Conservation (phyloP, 192 early-diverging fungal genomes). For the Coemansia sp. region DNA sequence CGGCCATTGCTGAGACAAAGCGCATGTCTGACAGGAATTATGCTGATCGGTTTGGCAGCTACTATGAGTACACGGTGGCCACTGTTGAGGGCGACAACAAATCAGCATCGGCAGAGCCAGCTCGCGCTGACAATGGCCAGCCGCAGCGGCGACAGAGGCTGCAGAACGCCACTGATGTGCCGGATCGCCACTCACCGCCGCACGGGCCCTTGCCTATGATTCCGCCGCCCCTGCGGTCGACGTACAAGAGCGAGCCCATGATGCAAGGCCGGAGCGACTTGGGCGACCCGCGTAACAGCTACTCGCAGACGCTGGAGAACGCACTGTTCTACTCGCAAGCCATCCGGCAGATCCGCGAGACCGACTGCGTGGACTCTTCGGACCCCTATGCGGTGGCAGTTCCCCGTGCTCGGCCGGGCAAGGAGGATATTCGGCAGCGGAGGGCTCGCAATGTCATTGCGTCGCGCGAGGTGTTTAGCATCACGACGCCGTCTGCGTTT, state of each 20-base stretch:
- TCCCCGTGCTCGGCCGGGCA: constrained; percentile 41
- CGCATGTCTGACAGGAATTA: constrained; percentile 11
- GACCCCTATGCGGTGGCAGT: constrained; percentile 23
- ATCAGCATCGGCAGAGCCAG: constrained; percentile 6
- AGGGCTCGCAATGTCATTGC: constrained; percentile 47
- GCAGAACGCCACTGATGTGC: neutral
- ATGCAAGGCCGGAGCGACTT: constrained; percentile 12
- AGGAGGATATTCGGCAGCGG: constrained; percentile 50
- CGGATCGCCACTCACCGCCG: neutral
- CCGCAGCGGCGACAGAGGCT: neutral
- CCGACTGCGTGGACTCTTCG: constrained; percentile 20
- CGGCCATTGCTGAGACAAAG: neutral
- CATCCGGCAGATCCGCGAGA: constrained; percentile 39
- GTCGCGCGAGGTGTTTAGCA: constrained; percentile 48
- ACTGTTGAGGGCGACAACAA: constrained; percentile 20
- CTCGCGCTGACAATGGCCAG: neutral
- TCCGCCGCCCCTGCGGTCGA: constrained; percentile 30
- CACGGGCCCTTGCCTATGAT: neutral
- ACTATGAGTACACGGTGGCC: constrained; percentile 27
- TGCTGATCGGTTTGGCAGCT: constrained; percentile 36
- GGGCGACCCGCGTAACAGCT: constrained; percentile 20
- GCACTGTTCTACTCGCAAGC: constrained; percentile 55
- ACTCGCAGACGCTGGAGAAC: constrained; percentile 54
- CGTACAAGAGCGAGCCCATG: constrained; percentile 47
- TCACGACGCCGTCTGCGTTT: constrained; percentile 30